Conservation (phyloP, 352 stramenopile genomes). For the Albugo candida region DNA sequence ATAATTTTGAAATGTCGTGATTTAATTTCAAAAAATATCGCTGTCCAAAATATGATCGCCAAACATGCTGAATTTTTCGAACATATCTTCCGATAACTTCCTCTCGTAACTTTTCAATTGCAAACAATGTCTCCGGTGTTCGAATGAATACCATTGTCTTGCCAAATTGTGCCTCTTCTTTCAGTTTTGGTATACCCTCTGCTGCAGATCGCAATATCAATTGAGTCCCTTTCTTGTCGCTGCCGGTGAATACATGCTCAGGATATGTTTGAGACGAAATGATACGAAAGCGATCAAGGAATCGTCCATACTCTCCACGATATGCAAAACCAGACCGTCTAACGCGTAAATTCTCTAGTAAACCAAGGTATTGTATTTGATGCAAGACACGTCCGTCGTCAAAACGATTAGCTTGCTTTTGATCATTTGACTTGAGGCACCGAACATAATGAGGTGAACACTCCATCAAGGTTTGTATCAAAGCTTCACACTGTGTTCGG, state of each 20-base stretch:
- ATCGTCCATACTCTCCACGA: constrained; percentile 68
- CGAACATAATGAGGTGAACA: constrained; percentile 83
- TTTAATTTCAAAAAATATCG: constrained; percentile 69
- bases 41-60: constrained; percentile 59
- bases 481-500: constrained; percentile 68
- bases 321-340: constrained; percentile 69
- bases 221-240: constrained; percentile 71
- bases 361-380: constrained; percentile 75
- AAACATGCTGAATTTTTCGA: constrained; percentile 61
- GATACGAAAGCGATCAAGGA: constrained; percentile 68
- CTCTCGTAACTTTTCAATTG: constrained; percentile 73
- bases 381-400: constrained; percentile 72
- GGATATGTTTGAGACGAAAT: constrained; percentile 71
- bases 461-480: constrained; percentile 76
- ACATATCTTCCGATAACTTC: constrained; percentile 58
- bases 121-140: constrained; percentile 77
- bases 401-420: constrained; percentile 70
- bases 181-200: constrained; percentile 43
- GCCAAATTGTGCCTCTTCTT: constrained; percentile 69
- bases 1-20: constrained; percentile 75
- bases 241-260: constrained; percentile 30
- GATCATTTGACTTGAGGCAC: constrained; percentile 85
- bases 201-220: constrained; percentile 59
- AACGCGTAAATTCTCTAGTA: constrained; percentile 81
- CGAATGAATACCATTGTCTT: constrained; percentile 86